These are phyloP conservation scores for Dryas alaskensis DNA, from an alignment of 306 rosid species.

Conservation along the genomic window DNA sequence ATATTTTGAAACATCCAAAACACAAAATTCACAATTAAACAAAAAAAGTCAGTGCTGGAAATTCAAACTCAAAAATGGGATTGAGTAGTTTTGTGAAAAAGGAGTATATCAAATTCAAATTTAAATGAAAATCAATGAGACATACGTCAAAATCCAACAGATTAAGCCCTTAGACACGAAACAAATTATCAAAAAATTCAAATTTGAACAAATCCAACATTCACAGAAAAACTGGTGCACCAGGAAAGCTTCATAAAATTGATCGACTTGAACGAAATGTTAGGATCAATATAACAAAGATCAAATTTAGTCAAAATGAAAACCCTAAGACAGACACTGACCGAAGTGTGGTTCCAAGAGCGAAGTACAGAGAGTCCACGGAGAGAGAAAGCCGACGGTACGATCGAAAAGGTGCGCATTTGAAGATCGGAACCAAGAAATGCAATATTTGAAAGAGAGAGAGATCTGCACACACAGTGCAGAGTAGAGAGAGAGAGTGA, in stretches of 20 bases:
- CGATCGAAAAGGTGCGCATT: conserved; percentile 30
- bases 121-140: conserved; percentile 9
- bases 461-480: conserved; percentile 30
- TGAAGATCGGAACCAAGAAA: conserved; percentile 42
- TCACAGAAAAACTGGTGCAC: not conserved
- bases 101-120: not conserved
- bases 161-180: not conserved
- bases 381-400: not conserved
- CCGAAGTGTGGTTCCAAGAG: conserved; percentile 34
- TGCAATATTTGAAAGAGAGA: not conserved
- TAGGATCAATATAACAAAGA: not conserved
- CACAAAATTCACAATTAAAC: not conserved
- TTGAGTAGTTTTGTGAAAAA: not conserved
- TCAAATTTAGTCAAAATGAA: conserved; percentile 8
- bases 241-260: not conserved
- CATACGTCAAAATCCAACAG: not conserved
- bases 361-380: conserved; percentile 19
- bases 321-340: conserved; percentile 26
- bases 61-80: not conserved
- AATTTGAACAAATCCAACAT: conserved; percentile 1
- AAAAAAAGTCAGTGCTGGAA: not conserved
- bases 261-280: not conserved
- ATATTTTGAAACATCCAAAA: not conserved
- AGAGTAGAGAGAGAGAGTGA: conserved; percentile 13
- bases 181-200: not conserved